Conservation (phyloP, 2,329 filamentous ascomycete genomes). For the Diplodia sapinea region DNA sequence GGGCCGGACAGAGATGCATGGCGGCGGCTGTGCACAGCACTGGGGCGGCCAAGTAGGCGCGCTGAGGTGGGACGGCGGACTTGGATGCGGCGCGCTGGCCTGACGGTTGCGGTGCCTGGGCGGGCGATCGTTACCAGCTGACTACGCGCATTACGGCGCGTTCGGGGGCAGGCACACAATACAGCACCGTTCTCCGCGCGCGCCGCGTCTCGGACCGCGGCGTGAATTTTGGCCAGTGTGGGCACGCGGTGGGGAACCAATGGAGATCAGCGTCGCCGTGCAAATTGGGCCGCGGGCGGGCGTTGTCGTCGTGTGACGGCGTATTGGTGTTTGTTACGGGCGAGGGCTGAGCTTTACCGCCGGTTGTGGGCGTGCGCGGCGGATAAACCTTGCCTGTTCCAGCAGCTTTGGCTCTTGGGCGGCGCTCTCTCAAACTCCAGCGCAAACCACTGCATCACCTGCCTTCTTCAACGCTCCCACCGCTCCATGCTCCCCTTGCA, state of each 20-base stretch:
- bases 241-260: slow-evolving; percentile 1
- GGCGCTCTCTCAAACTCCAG: slow-evolving; percentile 22
- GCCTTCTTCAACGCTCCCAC: slow-evolving; percentile 13
- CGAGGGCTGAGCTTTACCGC: slow-evolving; percentile 8
- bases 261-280: background rate
- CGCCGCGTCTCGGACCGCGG: background rate
- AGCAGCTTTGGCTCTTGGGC: slow-evolving; percentile 21
- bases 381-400: slow-evolving; percentile 7
- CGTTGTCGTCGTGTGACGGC: background rate
- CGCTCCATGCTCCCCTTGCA: slow-evolving; percentile 24
- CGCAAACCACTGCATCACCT: slow-evolving; percentile 26
- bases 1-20: background rate
- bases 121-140: slow-evolving; percentile 11
- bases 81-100: slow-evolving; percentile 13
- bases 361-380: background rate
- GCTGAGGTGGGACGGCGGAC: slow-evolving; percentile 15
- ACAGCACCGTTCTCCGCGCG: slow-evolving; percentile 1
- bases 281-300: background rate
- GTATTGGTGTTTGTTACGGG: slow-evolving; percentile 2
- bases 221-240: slow-evolving; percentile 15
- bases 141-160: background rate
- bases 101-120: slow-evolving; percentile 12
- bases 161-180: background rate
- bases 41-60: slow-evolving; percentile 4
- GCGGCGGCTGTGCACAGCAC: slow-evolving; percentile 5